These are phyloP conservation scores for Stagonosporopsis cucurbitacearum DNA, from an alignment of 2,329 filamentous ascomycete species.

Conservation along the genomic window DNA sequence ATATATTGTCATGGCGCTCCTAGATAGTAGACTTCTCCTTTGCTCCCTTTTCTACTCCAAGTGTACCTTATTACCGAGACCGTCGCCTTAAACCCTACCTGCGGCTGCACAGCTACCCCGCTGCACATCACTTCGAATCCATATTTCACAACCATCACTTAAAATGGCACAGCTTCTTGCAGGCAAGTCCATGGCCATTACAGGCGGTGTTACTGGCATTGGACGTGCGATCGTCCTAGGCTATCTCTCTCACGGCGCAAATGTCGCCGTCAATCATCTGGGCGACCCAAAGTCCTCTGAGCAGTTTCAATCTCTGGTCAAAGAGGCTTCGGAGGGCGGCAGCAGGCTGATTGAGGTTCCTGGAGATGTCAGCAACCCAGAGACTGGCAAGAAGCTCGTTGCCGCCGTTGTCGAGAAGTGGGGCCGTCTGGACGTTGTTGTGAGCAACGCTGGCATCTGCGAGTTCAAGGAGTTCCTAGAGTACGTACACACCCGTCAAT, in stretches of 20 bases:
- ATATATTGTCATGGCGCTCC: conserved; percentile 22
- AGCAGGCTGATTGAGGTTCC: conserved; percentile 67
- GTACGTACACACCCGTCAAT: conserved; percentile 47
- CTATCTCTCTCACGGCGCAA: conserved; percentile 78
- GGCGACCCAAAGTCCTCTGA: conserved; percentile 59
- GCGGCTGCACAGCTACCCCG: conserved; percentile 7
- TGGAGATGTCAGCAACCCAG: conserved; percentile 78
- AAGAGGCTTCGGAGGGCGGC: conserved; percentile 42
- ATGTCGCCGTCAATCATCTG: conserved; percentile 82
- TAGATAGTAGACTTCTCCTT: neutral
- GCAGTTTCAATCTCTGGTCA: conserved; percentile 57
- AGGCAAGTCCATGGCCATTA: conserved; percentile 84
- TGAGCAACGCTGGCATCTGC: conserved; percentile 89
- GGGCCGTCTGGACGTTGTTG: conserved; percentile 69
- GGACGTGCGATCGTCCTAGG: conserved; percentile 83
- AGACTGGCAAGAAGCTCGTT: conserved; percentile 74
- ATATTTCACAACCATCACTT: neutral
- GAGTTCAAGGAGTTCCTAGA: conserved; percentile 86
- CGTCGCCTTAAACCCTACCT: conserved; percentile 12
- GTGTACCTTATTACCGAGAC: neutral
- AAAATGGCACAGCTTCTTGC: conserved; percentile 60
- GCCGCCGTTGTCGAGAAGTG: conserved; percentile 67
- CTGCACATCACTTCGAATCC: neutral
- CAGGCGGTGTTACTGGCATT: conserved; percentile 85
- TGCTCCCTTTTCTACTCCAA: neutral